phyloP scores from a whole-genome alignment of 768 basidiomycete genomes.

The Heimioporus sp. region DNA sequence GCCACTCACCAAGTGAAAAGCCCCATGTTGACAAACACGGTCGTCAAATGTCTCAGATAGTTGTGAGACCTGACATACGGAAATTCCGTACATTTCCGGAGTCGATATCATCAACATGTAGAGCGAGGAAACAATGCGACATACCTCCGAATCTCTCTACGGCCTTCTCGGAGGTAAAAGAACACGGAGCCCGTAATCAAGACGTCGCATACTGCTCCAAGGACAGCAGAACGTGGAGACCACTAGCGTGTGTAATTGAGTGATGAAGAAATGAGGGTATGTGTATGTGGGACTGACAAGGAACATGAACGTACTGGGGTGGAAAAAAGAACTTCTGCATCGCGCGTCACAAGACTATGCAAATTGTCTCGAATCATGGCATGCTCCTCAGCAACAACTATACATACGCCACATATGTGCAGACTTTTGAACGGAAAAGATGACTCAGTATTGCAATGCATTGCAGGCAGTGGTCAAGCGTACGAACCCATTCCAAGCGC shows the following conservation, averaged over 20 bases:
- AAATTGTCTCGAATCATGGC: neutral
- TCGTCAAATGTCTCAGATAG: constrained; percentile 8
- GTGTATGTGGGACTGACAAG: too few relatives aligned
- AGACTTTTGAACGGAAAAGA: too few relatives aligned
- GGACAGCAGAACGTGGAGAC: constrained; percentile 28
- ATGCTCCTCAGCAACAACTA: too few relatives aligned
- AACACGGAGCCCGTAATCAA: constrained; percentile 20
- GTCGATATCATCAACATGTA: too few relatives aligned
- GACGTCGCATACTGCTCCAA: constrained; percentile 10
- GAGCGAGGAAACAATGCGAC: too few relatives aligned
- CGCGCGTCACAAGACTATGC: neutral
- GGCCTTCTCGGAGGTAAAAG: constrained; percentile 19
- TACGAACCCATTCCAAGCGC: constrained; percentile 8
- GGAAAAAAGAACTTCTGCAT: neutral
- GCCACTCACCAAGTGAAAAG: constrained; percentile 6
- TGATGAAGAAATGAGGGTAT: too few relatives aligned
- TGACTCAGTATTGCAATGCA: neutral
- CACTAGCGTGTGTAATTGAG: neutral
- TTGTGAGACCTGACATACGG: constrained; percentile 5
- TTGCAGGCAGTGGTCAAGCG: too few relatives aligned
- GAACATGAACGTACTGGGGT: neutral
- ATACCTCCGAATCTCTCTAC: constrained; percentile 8
- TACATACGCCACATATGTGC: too few relatives aligned
- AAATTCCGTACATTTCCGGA: too few relatives aligned
- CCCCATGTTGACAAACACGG: constrained; percentile 16